Evolutionary conservation across 2,329 filamentous ascomycete species (phyloP), one percentile per base, ranked within the genome.

Genomic region (Penicillium sp.): DNA sequence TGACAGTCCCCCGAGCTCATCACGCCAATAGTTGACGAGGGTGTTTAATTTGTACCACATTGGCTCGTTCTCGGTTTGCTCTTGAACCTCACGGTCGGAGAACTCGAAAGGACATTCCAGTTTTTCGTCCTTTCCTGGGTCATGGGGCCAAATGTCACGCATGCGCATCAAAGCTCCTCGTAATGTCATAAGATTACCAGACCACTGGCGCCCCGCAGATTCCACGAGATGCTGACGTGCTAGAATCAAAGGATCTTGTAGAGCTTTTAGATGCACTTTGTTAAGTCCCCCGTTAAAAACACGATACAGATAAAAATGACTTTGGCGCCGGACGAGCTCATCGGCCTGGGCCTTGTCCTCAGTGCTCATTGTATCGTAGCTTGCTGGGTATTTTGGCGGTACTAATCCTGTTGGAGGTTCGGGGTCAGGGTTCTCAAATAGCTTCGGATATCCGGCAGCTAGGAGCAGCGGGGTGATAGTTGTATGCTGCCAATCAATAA

Each of bases 401-500:
- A 38, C 45, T 9, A 64, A 47, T 3, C 31, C 48, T 9, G 49
- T 34, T 46, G 62, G 58, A 6, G 52, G 55, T 14, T 58, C 43
- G 5, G 56, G 32, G 29, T 68, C 64, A 13, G 64, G 65, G 27
- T 66, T 68, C 34, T 68, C 56, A 49, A 68, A 65, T 38, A 58
- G 10, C 6, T 43, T 55, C 1, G 63, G 64, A 32, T 63, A 53
- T 0, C 64, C 64, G 14, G 62, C 60, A 16, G 52, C 56, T 10
- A 67, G 57, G 5, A 63, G 31, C 13, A 59, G 42, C 7, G 65
- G 62, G 3, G 48, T 50, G 31, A 65, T 43, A 6, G 46, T 46
- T 7, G 63, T 62, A 49, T 69, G 61, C 39, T 69, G 67, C 67
- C 65, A 68, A 44, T 64, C 63, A 42, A 66, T 63, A 9, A 67